Percentiles rank a stretch among this genome's conserved stretches.
Conservation (phyloP, 306 rosid species). For the Casuarina cunninghamiana region DNA sequence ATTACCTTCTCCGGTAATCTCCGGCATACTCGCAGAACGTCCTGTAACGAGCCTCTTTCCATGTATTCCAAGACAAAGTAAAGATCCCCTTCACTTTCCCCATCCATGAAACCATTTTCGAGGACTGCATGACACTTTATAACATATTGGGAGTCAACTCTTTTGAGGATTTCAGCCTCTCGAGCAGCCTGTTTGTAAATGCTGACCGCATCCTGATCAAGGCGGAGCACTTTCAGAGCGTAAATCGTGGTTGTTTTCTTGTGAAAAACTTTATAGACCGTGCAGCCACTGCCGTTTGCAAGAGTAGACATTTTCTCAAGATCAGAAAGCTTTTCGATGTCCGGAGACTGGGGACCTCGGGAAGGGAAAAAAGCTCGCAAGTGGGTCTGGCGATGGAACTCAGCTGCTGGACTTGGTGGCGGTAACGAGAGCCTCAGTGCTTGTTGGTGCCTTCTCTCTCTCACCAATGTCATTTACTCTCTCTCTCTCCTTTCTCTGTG, state of each 20-base stretch:
- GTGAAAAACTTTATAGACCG: slow-evolving; percentile 59
- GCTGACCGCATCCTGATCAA: slow-evolving; percentile 24
- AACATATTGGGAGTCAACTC: slow-evolving; percentile 50
- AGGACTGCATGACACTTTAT: slow-evolving; percentile 57
- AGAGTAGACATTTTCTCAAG: slow-evolving; percentile 52
- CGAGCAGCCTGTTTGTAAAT: slow-evolving; percentile 33
- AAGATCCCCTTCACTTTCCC: slow-evolving; percentile 10
- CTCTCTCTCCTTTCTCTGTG: neutral
- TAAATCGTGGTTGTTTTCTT: slow-evolving; percentile 42
- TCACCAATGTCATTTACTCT: slow-evolving; percentile 48
- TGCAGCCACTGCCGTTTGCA: slow-evolving; percentile 63
- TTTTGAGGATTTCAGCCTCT: slow-evolving; percentile 61
- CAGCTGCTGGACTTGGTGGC: slow-evolving; percentile 27
- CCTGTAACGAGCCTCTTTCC: slow-evolving; percentile 62
- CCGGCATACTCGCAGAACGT: slow-evolving; percentile 34
- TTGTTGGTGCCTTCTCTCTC: slow-evolving; percentile 60
- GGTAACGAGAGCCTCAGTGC: slow-evolving; percentile 60
- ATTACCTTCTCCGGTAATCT: slow-evolving; percentile 47
- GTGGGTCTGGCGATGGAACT: slow-evolving; percentile 23
- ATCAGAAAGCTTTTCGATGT: slow-evolving; percentile 42
- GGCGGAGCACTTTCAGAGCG: slow-evolving; percentile 56
- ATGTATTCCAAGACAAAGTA: slow-evolving; percentile 64
- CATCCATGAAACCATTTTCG: slow-evolving; percentile 22
- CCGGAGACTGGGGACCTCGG: slow-evolving; percentile 25
- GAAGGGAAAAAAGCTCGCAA: slow-evolving; percentile 19